A percentile compares a stretch with the other conserved stretches of the same genome.
Conservation (phyloP, 352 stramenopile genomes). For the Blastocystis sp. region DNA sequence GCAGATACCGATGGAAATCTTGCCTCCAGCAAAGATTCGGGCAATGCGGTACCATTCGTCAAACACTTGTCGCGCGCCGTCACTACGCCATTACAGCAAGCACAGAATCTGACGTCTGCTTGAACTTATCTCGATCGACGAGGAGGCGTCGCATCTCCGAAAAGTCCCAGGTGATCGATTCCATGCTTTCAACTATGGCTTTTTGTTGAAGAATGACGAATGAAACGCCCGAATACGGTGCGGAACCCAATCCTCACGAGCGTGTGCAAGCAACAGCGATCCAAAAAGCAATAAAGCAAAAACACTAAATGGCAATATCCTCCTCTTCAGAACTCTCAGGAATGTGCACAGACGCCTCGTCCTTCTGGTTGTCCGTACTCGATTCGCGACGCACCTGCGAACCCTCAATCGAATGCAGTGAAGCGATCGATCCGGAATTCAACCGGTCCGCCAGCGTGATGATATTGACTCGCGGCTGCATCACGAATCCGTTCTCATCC, state of each 20-base stretch:
- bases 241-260: background rate
- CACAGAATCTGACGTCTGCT: conserved; percentile 11
- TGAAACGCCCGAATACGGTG: background rate
- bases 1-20: background rate
- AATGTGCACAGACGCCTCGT: background rate
- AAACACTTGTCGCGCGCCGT: conserved; percentile 56
- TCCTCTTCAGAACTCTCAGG: background rate
- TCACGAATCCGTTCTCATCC: conserved; percentile 30
- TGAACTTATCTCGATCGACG: conserved; percentile 50
- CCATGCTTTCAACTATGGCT: background rate
- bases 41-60: conserved; percentile 64
- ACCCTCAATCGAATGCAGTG: background rate
- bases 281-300: background rate
- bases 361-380: background rate
- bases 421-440: background rate
- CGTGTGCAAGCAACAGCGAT: background rate
- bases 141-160: conserved; percentile 17
- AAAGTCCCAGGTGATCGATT: conserved; percentile 2
- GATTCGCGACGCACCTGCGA: background rate
- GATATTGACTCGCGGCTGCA: conserved; percentile 15
- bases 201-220: background rate
- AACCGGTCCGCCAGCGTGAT: background rate
- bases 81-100: background rate
- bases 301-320: background rate
- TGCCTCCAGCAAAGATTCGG: conserved; percentile 11